These are phyloP conservation scores for sorghum (Sorghum bicolor) DNA, from an alignment of 176 grass and related monocot species.

Conservation along the genomic window DNA sequence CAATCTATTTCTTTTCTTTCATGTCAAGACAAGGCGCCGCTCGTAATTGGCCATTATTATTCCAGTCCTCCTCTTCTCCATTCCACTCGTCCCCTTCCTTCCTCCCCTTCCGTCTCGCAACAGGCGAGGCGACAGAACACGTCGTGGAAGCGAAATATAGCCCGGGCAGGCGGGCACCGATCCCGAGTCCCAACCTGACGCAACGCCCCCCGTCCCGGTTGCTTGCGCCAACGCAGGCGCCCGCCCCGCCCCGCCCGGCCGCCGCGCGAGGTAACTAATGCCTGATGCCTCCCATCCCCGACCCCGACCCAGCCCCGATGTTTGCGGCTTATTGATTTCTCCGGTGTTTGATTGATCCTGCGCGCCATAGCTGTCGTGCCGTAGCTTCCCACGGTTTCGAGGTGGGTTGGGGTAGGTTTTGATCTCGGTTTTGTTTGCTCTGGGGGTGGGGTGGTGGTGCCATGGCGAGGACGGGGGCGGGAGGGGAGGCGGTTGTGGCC, in stretches of 20 bases:
- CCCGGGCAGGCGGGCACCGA: conserved; percentile 8
- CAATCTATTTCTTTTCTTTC: background rate
- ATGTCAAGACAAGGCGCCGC: background rate
- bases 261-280: conserved; percentile 38
- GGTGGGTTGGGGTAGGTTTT: background rate
- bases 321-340: background rate
- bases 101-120: background rate
- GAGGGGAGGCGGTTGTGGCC: background rate
- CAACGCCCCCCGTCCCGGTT: background rate
- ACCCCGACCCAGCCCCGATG: background rate
- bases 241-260: background rate
- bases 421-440: background rate
- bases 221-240: conserved; percentile 9
- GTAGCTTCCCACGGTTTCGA: background rate
- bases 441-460: background rate
- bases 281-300: background rate
- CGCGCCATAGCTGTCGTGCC: background rate
- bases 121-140: background rate
- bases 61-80: background rate
- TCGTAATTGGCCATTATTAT: conserved; percentile 6
- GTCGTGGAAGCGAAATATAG: conserved; percentile 35
- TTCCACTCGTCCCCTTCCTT: background rate
- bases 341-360: background rate
- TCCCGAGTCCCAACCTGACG: conserved; percentile 1
- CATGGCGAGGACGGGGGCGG: background rate